phyloP scores from a whole-genome alignment of 2,329 filamentous ascomycete genomes.

The Rhynchosporium agropyri region DNA sequence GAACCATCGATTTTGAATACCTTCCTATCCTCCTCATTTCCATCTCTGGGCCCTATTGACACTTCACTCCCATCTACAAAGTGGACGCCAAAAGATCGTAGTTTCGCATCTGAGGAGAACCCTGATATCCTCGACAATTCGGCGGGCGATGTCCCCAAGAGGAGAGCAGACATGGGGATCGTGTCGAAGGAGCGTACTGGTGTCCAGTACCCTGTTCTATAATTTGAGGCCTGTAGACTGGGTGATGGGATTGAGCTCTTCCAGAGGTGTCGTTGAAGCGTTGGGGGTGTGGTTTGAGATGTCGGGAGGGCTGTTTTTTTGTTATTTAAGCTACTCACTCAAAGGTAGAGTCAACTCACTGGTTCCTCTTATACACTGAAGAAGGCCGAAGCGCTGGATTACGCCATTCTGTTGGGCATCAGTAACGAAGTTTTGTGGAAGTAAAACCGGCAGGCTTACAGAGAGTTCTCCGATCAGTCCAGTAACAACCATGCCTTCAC shows the following conservation, averaged over 20 bases:
- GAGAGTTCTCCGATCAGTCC: conserved; percentile 20
- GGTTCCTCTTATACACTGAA: conserved; percentile 20
- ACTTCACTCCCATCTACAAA: conserved; percentile 13
- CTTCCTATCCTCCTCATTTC: conserved; percentile 5
- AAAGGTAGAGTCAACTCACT: not conserved
- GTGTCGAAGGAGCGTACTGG: conserved; percentile 23
- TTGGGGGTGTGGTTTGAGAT: not conserved
- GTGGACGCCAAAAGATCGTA: conserved; percentile 16
- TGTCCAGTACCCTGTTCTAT: conserved; percentile 27
- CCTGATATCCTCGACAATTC: conserved; percentile 19
- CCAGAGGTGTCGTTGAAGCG: conserved; percentile 24
- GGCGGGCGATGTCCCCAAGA: conserved; percentile 18
- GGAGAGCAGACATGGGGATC: conserved; percentile 17
- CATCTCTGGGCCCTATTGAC: conserved; percentile 2
- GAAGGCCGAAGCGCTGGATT: conserved; percentile 27
- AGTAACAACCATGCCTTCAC: conserved; percentile 17
- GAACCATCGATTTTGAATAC: conserved; percentile 23
- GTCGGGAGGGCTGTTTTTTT: not conserved
- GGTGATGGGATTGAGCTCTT: conserved; percentile 14
- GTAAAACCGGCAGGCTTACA: not conserved
- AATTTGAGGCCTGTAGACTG: conserved; percentile 17
- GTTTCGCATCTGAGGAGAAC: conserved; percentile 19
- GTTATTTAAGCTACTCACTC: not conserved
- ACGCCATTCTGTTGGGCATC: conserved; percentile 17
- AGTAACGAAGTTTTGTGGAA: not conserved